A percentile compares a stretch with the other conserved stretches of the same genome.
Conservation (phyloP, 805 yeast genomes). For the Candida endomychidarum region DNA sequence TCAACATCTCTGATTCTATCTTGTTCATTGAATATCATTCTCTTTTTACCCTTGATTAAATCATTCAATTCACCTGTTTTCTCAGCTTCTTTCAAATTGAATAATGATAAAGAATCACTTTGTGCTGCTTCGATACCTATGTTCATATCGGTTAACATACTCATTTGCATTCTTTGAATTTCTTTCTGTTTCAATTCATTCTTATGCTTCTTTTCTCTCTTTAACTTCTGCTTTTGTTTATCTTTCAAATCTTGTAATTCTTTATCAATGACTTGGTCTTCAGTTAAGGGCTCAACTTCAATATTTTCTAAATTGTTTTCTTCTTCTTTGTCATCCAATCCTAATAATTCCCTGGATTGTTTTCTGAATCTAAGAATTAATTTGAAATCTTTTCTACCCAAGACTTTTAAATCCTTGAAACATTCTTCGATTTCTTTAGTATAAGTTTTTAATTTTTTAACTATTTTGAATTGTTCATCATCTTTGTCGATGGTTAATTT, state of each 20-base stretch:
- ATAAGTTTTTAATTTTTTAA: conserved; percentile 73
- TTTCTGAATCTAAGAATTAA: conserved; percentile 83
- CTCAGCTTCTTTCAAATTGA: conserved; percentile 82
- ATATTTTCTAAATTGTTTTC: conserved; percentile 46
- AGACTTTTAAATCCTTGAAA: conserved; percentile 85
- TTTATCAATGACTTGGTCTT: conserved; percentile 85
- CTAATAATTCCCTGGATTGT: conserved; percentile 75
- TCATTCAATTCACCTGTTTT: conserved; percentile 79
- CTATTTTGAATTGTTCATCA: conserved; percentile 69
- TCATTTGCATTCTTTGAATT: conserved; percentile 88
- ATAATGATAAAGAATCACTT: conserved; percentile 74
- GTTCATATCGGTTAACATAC: conserved; percentile 89
- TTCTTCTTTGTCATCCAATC: conserved; percentile 59
- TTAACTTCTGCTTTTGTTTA: conserved; percentile 64
- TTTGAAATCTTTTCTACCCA: conserved; percentile 93
- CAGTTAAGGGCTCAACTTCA: conserved; percentile 72
- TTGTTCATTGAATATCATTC: conserved; percentile 57
- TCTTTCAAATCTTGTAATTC: conserved; percentile 76
- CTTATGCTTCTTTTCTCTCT: conserved; percentile 77
- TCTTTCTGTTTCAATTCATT: conserved; percentile 88
- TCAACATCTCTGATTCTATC: conserved; percentile 57
- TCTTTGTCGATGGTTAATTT: conserved; percentile 53
- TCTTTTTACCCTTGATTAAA: conserved; percentile 72
- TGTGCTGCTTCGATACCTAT: conserved; percentile 91
- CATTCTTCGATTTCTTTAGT: conserved; percentile 79